Conservation (phyloP, 2,329 filamentous ascomycete genomes). For the Ceratocystis variospora region DNA sequence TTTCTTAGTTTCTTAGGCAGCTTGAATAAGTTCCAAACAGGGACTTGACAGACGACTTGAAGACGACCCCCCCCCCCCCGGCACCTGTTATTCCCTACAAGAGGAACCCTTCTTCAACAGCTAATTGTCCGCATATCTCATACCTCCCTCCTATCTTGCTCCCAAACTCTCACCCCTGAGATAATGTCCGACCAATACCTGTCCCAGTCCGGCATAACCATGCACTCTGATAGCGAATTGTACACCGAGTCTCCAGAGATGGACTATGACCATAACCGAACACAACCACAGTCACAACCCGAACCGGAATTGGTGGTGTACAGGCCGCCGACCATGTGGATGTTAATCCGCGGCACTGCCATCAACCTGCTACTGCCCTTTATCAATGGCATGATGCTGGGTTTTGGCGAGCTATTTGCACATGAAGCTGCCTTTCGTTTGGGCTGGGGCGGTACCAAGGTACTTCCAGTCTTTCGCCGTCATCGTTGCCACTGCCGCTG, state of each 20-base stretch:
- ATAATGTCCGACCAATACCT: constrained; percentile 26
- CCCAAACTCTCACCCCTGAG: neutral
- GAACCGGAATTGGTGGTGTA: constrained; percentile 62
- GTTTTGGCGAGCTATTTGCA: constrained; percentile 91
- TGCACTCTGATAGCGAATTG: constrained; percentile 71
- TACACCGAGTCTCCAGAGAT: constrained; percentile 58
- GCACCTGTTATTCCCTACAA: neutral
- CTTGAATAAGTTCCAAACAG: neutral
- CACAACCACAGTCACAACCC: constrained; percentile 40
- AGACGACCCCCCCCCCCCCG: neutral
- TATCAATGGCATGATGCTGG: constrained; percentile 95
- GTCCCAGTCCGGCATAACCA: constrained; percentile 60
- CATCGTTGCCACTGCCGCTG: constrained; percentile 22
- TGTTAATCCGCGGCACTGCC: constrained; percentile 69
- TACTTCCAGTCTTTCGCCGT: constrained; percentile 30
- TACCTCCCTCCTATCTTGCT: no score
- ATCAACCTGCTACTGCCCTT: constrained; percentile 96
- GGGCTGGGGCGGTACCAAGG: constrained; percentile 90
- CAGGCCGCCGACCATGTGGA: constrained; percentile 75
- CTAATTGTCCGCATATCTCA: neutral
- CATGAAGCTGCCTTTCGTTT: constrained; percentile 88
- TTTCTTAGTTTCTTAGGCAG: neutral
- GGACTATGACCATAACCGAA: constrained; percentile 33
- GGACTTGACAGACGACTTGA: neutral
- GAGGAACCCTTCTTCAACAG: neutral